phyloP scores from a whole-genome alignment of 257 asterid genomes.

The Solanum chilense region DNA sequence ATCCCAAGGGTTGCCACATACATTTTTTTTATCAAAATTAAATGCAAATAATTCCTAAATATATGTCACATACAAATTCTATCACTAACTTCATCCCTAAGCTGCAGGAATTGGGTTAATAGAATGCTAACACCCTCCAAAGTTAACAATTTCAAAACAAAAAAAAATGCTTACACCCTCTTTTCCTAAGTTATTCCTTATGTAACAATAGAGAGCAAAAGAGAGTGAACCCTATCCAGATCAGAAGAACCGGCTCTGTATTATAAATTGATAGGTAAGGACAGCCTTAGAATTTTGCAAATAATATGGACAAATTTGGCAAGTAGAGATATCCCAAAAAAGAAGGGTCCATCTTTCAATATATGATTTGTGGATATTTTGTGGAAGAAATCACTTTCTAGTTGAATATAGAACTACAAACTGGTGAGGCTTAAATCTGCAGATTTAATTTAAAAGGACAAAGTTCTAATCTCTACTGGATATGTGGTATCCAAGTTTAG shows the following conservation, averaged over 20 bases:
- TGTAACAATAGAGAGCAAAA: not conserved
- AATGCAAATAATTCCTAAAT: not conserved
- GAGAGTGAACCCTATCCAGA: not conserved
- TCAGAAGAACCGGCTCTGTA: not conserved
- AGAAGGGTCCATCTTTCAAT: not conserved
- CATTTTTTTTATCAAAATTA: not conserved
- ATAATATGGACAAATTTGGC: not conserved
- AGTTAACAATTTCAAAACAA: not conserved
- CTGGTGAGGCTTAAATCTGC: not conserved
- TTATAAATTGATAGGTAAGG: not conserved
- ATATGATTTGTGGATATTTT: not conserved
- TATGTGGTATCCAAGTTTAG: not conserved
- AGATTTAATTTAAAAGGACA: not conserved
- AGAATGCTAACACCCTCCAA: not conserved
- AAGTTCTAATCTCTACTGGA: not conserved
- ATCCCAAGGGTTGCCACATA: not conserved
- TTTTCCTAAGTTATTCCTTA: not conserved
- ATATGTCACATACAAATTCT: not conserved
- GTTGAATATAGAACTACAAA: not conserved
- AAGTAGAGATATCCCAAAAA: not conserved
- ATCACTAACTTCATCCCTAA: not conserved
- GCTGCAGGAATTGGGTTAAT: not conserved
- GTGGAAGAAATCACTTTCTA: not conserved
- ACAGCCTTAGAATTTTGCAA: not conserved
- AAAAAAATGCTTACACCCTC: not conserved